Percentiles rank a stretch among this genome's conserved stretches.
These are phyloP conservation scores for Camellia japonica DNA, from an alignment of 148 eudicot species.

Conservation along the genomic window DNA sequence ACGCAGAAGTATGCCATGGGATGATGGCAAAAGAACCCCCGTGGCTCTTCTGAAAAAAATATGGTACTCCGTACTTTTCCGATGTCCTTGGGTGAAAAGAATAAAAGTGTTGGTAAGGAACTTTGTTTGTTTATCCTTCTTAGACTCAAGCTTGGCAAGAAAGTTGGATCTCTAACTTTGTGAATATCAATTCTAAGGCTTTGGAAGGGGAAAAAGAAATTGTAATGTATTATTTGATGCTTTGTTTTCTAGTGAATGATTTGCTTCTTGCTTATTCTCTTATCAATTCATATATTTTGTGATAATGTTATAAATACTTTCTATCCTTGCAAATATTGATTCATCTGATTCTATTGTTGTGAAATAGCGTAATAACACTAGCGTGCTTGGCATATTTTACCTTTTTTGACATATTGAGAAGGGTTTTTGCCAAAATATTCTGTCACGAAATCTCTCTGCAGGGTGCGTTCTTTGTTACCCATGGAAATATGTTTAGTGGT, in stretches of 20 bases:
- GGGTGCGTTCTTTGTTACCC: neutral
- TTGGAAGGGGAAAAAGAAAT: neutral
- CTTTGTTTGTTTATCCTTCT: neutral
- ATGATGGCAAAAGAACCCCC: constrained; percentile 13
- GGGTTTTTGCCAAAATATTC: neutral
- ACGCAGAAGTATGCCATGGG: constrained; percentile 51
- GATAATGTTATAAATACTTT: neutral
- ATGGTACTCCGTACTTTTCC: neutral
- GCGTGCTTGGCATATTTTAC: neutral
- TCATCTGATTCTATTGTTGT: neutral
- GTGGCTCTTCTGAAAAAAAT: neutral
- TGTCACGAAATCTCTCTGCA: too few species aligned
- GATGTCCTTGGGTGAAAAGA: constrained; percentile 11
- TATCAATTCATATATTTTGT: neutral
- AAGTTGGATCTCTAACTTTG: constrained; percentile 11
- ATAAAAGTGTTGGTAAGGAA: constrained; percentile 15
- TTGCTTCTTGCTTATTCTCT: neutral
- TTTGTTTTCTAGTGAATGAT: constrained; percentile 1
- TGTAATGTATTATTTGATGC: neutral
- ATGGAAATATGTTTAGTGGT: neutral
- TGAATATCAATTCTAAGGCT: constrained; percentile 18
- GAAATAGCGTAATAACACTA: neutral
- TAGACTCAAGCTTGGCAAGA: constrained; percentile 10
- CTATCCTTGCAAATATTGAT: neutral
- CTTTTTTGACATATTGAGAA: neutral